phyloP scores from a whole-genome alignment of 441 rosid species.

The Melianthus villosus region DNA sequence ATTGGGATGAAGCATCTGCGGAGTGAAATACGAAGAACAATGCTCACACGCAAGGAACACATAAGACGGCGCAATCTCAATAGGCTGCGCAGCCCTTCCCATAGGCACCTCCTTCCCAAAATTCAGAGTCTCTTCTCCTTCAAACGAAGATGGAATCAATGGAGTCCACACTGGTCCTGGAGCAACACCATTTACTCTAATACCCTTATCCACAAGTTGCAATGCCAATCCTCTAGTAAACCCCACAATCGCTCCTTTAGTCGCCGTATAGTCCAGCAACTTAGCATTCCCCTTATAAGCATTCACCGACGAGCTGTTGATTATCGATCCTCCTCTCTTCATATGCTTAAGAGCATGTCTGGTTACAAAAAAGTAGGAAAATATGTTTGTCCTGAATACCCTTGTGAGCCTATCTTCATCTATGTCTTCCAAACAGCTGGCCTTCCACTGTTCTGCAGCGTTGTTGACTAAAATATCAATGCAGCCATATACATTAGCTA shows the following conservation, averaged over 20 bases:
- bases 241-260: conserved; percentile 65
- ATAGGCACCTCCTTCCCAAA: conserved; percentile 45
- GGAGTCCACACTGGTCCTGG: conserved; percentile 89
- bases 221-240: conserved; percentile 61
- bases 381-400: conserved; percentile 40
- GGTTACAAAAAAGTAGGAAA: conserved; percentile 28
- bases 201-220: conserved; percentile 39
- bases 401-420: conserved; percentile 34
- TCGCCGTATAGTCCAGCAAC: conserved; percentile 55
- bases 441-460: conserved; percentile 32
- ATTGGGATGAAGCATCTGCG: conserved; percentile 70
- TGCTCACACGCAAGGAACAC: conserved; percentile 62
- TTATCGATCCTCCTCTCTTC: conserved; percentile 58
- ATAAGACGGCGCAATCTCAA: conserved; percentile 47
- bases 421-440: conserved; percentile 28
- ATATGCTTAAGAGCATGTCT: conserved; percentile 46
- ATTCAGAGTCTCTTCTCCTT: conserved; percentile 24
- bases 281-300: conserved; percentile 43
- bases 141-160: conserved; percentile 44
- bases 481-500: conserved; percentile 28
- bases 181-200: conserved; percentile 60
- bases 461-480: conserved; percentile 47
- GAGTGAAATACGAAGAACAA: conserved; percentile 62
- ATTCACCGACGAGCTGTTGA: conserved; percentile 56
- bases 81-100: conserved; percentile 66